Conservation (phyloP, 768 basidiomycete species). For the Holtermannia corniformis region DNA sequence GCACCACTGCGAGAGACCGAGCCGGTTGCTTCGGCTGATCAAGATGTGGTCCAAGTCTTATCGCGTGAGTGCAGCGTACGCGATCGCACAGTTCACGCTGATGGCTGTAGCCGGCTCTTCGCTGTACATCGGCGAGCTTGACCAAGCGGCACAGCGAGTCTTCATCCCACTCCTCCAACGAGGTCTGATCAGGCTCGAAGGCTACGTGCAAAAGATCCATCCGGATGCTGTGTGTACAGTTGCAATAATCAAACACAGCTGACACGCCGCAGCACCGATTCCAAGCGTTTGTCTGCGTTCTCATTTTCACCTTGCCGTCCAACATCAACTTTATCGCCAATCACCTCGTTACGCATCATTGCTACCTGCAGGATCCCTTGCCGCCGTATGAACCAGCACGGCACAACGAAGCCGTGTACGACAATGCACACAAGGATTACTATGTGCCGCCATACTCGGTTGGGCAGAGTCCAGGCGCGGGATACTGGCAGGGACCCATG, state of each 20-base stretch:
- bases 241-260: slow-evolving; percentile 8
- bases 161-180: slow-evolving; percentile 27
- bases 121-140: slow-evolving; percentile 35
- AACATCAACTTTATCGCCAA: slow-evolving; percentile 75
- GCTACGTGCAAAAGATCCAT: slow-evolving; percentile 33
- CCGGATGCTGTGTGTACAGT: slow-evolving; percentile 25
- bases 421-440: slow-evolving; percentile 60
- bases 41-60: slow-evolving; percentile 24
- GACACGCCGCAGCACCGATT: slow-evolving; percentile 20
- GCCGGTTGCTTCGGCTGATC: not conserved
- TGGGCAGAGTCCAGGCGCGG: slow-evolving; percentile 2
- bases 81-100: not conserved
- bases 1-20: slow-evolving; percentile 9
- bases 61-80: slow-evolving; percentile 17
- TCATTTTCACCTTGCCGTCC: slow-evolving; percentile 88
- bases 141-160: slow-evolving; percentile 12
- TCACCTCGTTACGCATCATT: slow-evolving; percentile 57
- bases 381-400: slow-evolving; percentile 53
- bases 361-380: slow-evolving; percentile 73
- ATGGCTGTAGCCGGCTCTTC: slow-evolving; percentile 13
- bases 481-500: not conserved
- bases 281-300: slow-evolving; percentile 62
- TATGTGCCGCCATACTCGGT: slow-evolving; percentile 13
- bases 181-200: slow-evolving; percentile 38
- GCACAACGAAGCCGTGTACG: slow-evolving; percentile 57